phyloP scores from a whole-genome alignment of 75 land plant species.

The Sequoia sempervirens region DNA sequence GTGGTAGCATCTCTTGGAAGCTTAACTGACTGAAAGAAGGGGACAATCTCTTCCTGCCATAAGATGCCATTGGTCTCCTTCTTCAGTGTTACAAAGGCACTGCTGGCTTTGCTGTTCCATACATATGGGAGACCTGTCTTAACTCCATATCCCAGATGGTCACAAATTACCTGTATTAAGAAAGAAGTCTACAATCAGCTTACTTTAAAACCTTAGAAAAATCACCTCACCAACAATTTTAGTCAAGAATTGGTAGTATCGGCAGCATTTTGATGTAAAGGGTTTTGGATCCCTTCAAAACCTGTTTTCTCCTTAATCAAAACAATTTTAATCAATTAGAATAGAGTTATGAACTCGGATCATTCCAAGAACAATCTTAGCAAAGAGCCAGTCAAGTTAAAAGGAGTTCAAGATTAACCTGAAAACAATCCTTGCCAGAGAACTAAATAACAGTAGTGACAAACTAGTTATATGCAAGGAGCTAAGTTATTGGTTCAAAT shows the following conservation, averaged over 20 bases:
- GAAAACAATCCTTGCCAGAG: too few species aligned
- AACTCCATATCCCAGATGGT: slow-evolving; percentile 38
- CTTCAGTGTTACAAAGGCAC: slow-evolving; percentile 40
- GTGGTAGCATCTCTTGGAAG: slow-evolving; percentile 20
- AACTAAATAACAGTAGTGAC: too few species aligned
- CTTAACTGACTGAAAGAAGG: slow-evolving; percentile 23
- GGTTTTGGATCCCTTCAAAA: too few species aligned
- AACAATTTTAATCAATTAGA: too few species aligned
- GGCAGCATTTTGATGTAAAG: too few species aligned
- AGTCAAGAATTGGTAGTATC: too few species aligned
- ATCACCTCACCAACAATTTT: too few species aligned
- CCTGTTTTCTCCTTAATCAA: too few species aligned
- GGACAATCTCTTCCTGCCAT: slow-evolving; percentile 32
- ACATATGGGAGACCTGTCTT: slow-evolving; percentile 51
- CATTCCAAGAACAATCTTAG: background rate
- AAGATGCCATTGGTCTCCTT: slow-evolving; percentile 44
- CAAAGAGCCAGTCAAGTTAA: background rate
- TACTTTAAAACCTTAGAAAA: background rate
- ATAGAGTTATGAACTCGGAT: too few species aligned
- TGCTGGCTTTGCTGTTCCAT: slow-evolving; percentile 41
- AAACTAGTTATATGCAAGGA: too few species aligned
- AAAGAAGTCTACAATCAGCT: background rate
- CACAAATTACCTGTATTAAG: slow-evolving; percentile 31
- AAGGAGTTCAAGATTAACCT: too few species aligned
- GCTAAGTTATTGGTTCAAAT: too few species aligned